Conservation (phyloP, 306 rosid genomes). For the Prunus salicina region DNA sequence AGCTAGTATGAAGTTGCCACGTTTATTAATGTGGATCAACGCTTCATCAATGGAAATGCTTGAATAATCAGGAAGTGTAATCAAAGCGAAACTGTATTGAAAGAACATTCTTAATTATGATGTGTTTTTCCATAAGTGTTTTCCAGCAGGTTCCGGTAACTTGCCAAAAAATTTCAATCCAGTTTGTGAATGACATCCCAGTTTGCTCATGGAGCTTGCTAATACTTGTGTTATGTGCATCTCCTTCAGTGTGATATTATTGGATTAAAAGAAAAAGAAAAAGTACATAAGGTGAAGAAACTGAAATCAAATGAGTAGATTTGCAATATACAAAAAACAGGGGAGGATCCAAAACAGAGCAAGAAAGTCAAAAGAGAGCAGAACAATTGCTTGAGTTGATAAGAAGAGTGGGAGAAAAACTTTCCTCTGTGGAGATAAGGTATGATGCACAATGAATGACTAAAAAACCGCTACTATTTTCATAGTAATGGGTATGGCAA, state of each 20-base stretch:
- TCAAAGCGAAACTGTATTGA: constrained; percentile 14
- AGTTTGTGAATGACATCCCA: constrained; percentile 8
- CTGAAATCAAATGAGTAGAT: background rate
- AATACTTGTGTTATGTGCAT: too few relatives aligned
- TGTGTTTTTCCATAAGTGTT: constrained; percentile 5
- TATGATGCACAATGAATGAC: background rate
- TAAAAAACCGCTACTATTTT: background rate
- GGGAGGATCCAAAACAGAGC: background rate
- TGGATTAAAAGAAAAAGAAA: background rate
- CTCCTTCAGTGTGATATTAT: background rate
- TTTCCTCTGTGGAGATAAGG: background rate
- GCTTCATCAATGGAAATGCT: constrained; percentile 24
- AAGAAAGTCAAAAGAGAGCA: background rate
- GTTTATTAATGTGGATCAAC: constrained; percentile 23
- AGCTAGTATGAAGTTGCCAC: constrained; percentile 12
- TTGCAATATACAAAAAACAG: background rate
- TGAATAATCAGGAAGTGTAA: constrained; percentile 19
- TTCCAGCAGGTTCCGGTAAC: constrained; percentile 14
- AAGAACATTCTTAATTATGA: constrained; percentile 17
- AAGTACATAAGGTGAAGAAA: background rate
- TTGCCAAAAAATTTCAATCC: constrained; percentile 2
- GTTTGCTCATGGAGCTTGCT: constrained; percentile 3
- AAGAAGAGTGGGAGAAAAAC: background rate
- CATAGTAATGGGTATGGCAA: background rate
- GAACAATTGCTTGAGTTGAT: background rate